phyloP scores from a whole-genome alignment of 2,329 filamentous ascomycete genomes.

The Drechslera avenae region DNA sequence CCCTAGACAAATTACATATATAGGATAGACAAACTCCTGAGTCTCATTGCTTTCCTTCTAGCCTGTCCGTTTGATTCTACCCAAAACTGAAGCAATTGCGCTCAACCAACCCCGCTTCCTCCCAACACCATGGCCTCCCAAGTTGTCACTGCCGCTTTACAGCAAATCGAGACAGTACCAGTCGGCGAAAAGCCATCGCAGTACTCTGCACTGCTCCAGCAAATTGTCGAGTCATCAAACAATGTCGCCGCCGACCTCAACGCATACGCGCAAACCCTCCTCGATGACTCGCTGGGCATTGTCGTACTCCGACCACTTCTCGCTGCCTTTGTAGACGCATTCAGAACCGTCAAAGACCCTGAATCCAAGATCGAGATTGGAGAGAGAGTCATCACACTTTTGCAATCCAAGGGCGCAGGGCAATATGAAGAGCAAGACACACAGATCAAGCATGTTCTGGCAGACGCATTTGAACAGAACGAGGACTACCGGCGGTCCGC shows the following conservation, averaged over 20 bases:
- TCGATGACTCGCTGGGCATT: conserved; percentile 72
- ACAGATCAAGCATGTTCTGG: conserved; percentile 77
- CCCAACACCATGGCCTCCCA: conserved; percentile 54
- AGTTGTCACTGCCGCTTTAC: conserved; percentile 55
- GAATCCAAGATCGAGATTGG: conserved; percentile 77
- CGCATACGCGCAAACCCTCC: conserved; percentile 69
- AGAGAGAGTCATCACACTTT: conserved; percentile 69
- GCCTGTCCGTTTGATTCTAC: too few species aligned
- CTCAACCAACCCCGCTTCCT: neutral
- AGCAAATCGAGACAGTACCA: conserved; percentile 56
- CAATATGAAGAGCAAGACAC: conserved; percentile 83
- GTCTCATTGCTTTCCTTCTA: neutral
- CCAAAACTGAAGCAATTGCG: neutral
- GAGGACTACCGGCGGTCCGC: conserved; percentile 84
- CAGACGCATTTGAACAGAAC: conserved; percentile 78
- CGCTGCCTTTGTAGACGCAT: conserved; percentile 66
- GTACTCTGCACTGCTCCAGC: conserved; percentile 63
- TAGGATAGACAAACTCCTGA: too few species aligned
- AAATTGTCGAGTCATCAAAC: conserved; percentile 57
- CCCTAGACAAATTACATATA: neutral
- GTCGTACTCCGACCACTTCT: conserved; percentile 77
- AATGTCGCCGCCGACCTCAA: conserved; percentile 66
- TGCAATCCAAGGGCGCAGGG: conserved; percentile 70
- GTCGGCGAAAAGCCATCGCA: conserved; percentile 58
- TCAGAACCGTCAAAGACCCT: conserved; percentile 64